Conservation (phyloP, 139 green algal species). For the Ettlia oleoabundans region DNA sequence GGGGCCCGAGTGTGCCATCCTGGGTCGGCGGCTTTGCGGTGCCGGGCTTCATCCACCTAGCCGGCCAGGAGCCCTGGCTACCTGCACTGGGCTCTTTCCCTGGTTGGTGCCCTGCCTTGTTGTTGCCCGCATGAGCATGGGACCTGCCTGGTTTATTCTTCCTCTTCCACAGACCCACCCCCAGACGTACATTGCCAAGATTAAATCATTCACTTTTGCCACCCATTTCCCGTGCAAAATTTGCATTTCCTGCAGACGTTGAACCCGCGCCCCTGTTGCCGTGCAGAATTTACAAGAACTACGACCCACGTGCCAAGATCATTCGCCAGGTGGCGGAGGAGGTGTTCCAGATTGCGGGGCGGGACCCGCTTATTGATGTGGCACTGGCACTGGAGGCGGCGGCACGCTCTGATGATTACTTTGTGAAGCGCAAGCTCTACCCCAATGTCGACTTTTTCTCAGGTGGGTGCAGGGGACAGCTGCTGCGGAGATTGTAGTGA, state of each 20-base stretch:
- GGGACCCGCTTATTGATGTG: slow-evolving; percentile 97
- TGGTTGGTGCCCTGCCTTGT: too few species aligned
- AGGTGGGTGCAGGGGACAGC: too few species aligned
- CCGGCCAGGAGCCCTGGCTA: too few species aligned
- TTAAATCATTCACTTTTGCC: too few species aligned
- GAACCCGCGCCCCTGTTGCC: slow-evolving; percentile 36
- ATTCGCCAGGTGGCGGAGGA: slow-evolving; percentile 87
- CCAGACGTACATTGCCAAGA: too few species aligned
- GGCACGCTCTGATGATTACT: slow-evolving; percentile 82
- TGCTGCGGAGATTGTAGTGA: too few species aligned
- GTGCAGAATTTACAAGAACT: slow-evolving; percentile 99
- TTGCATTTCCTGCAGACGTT: not conserved
- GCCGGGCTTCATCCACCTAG: not conserved
- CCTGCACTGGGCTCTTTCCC: too few species aligned
- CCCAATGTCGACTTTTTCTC: slow-evolving; percentile 99
- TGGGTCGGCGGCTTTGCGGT: not conserved
- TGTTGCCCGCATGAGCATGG: too few species aligned
- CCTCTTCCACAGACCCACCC: too few species aligned
- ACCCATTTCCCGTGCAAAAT: too few species aligned
- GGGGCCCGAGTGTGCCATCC: not conserved
- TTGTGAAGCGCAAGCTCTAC: slow-evolving; percentile 95
- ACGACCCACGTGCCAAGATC: slow-evolving; percentile 95
- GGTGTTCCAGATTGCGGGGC: slow-evolving; percentile 90
- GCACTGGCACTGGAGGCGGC: slow-evolving; percentile 86
- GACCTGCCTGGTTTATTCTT: too few species aligned